Evolutionary conservation across 2,329 filamentous ascomycete genomes (phyloP).

Genomic region (Phymatotrichopsis omnivora): DNA sequence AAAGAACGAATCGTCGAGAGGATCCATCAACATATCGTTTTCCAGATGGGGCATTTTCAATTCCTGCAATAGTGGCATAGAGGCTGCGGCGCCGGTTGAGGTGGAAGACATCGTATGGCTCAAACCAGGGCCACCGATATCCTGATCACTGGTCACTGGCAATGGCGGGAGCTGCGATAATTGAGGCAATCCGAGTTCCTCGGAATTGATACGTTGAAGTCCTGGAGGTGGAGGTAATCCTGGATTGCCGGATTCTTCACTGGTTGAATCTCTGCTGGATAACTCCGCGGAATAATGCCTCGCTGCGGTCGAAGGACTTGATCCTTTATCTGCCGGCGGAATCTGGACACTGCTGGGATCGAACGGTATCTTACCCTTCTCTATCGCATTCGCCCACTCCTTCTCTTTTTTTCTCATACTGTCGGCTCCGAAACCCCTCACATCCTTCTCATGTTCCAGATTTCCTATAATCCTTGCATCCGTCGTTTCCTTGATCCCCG

Average conservation of each 20-base stretch:
- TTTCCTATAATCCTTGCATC: conserved; percentile 53
- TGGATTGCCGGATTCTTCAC: conserved; percentile 37
- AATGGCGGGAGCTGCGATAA: conserved; percentile 61
- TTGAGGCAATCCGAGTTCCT: conserved; percentile 57
- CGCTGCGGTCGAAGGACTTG: neutral
- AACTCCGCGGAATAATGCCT: conserved; percentile 4
- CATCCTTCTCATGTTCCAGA: conserved; percentile 57
- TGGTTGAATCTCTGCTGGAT: conserved; percentile 25
- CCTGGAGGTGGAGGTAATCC: conserved; percentile 50
- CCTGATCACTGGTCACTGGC: conserved; percentile 63
- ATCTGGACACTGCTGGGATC: too few relatives aligned
- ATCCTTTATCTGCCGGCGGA: too few relatives aligned
- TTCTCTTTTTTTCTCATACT: conserved; percentile 48
- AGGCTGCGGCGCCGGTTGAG: conserved; percentile 36
- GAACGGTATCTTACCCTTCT: conserved; percentile 16
- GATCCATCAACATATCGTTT: conserved; percentile 91
- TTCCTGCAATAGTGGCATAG: conserved; percentile 52
- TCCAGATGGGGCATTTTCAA: conserved; percentile 64
- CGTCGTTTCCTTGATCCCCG: conserved; percentile 45
- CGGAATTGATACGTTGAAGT: conserved; percentile 50
- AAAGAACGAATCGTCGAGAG: conserved; percentile 69
- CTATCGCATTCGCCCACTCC: conserved; percentile 3
- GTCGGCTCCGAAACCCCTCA: conserved; percentile 68
- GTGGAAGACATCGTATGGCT: conserved; percentile 46
- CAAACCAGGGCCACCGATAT: conserved; percentile 66